These are phyloP conservation scores for Gymnopus androsaceus DNA, from an alignment of 1,284 basidiomycete species.

Conservation along the genomic window DNA sequence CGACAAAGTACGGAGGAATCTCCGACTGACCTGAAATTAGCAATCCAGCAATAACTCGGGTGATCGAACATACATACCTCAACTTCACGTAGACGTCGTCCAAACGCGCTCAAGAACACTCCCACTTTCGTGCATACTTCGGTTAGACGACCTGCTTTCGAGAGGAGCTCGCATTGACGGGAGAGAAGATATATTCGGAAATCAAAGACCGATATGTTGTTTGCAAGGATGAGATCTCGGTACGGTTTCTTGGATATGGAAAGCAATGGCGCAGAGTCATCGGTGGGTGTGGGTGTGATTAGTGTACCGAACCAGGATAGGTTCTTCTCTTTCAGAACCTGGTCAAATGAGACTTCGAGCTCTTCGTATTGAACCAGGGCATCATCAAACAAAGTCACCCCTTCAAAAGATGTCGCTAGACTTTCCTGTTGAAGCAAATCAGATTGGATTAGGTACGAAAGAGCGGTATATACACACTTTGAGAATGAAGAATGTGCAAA, in stretches of 20 bases:
- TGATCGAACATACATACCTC: slow-evolving; percentile 49
- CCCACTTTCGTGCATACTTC: slow-evolving; percentile 71
- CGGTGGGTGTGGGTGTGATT: slow-evolving; percentile 67
- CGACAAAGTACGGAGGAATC: slow-evolving; percentile 81
- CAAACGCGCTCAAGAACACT: slow-evolving; percentile 81
- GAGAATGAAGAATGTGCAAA: slow-evolving; percentile 92
- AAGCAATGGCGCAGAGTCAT: slow-evolving; percentile 85
- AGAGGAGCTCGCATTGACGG: slow-evolving; percentile 80
- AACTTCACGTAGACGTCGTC: slow-evolving; percentile 72
- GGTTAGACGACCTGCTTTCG: slow-evolving; percentile 65
- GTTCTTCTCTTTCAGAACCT: slow-evolving; percentile 79
- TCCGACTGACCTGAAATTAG: slow-evolving; percentile 44
- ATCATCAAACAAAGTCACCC: slow-evolving; percentile 88
- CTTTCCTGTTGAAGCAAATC: slow-evolving; percentile 69
- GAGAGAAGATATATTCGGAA: slow-evolving; percentile 91
- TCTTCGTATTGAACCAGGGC: slow-evolving; percentile 90
- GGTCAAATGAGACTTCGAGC: slow-evolving; percentile 84
- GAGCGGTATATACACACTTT: slow-evolving; percentile 59
- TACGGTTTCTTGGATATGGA: slow-evolving; percentile 84
- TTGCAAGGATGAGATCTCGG: slow-evolving; percentile 85
- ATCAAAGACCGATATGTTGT: slow-evolving; percentile 93
- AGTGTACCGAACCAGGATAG: slow-evolving; percentile 89
- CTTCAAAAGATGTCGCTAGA: slow-evolving; percentile 89
- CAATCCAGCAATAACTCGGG: slow-evolving; percentile 13
- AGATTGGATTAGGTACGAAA: background rate